Percentiles rank a stretch among this genome's conserved stretches.
Evolutionary conservation across 2,329 filamentous ascomycete species (phyloP).

Genomic region (Coniella vitis): DNA sequence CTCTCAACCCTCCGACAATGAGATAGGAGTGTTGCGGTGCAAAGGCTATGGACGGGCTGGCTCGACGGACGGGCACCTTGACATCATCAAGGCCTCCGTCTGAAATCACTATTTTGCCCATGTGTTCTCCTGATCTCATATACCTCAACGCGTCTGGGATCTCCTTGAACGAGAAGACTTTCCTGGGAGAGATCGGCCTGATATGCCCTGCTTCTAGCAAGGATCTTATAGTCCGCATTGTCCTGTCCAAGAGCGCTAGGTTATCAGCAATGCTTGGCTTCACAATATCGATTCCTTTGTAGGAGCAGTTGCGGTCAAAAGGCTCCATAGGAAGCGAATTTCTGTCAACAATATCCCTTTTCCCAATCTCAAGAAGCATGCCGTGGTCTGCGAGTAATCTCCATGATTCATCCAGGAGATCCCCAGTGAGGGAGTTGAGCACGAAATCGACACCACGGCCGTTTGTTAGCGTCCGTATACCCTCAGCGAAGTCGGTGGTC

Average conservation of each 20-base stretch:
- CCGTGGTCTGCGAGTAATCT: constrained; percentile 25
- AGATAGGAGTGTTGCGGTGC: not conserved
- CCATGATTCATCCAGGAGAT: constrained; percentile 25
- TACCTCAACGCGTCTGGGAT: not conserved
- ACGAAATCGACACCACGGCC: constrained; percentile 26
- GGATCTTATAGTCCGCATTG: too few species aligned
- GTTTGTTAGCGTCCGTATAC: constrained; percentile 20
- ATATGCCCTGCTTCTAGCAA: too few species aligned
- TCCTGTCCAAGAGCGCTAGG: too few species aligned
- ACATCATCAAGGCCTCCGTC: not conserved
- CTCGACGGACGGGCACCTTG: not conserved
- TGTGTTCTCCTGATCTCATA: constrained; percentile 1
- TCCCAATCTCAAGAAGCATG: constrained; percentile 28
- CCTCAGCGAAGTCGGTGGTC: constrained; percentile 22
- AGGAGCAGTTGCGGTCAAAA: too few species aligned
- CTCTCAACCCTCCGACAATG: constrained; percentile 1
- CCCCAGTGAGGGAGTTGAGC: constrained; percentile 23
- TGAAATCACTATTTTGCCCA: constrained; percentile 5
- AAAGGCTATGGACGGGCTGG: not conserved
- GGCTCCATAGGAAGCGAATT: too few species aligned
- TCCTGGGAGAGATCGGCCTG: too few species aligned
- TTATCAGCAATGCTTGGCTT: too few species aligned
- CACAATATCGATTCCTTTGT: too few species aligned
- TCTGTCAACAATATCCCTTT: constrained; percentile 26
- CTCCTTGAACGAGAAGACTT: not conserved